Percentiles rank a stretch among this genome's conserved stretches.
Evolutionary conservation across 2,329 filamentous ascomycete species (phyloP).

Genomic region (Xylariaceae sp.): DNA sequence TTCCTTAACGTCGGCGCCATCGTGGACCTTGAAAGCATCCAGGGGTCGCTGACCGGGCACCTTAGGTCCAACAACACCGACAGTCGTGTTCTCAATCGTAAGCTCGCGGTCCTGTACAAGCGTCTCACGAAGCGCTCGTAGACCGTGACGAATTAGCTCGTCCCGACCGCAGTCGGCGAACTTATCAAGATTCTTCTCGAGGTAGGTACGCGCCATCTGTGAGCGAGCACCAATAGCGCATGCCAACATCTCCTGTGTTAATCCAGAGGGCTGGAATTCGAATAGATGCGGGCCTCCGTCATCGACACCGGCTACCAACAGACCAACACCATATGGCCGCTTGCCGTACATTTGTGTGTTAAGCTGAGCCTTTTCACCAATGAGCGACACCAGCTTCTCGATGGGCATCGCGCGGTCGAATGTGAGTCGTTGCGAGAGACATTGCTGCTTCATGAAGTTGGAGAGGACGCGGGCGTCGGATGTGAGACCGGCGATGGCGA

Average conservation of each 20-base stretch:
- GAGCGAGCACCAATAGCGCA: conserved; percentile 93
- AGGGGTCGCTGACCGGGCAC: conserved; percentile 50
- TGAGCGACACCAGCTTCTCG: conserved; percentile 81
- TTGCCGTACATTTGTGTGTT: conserved; percentile 98
- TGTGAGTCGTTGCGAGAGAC: conserved; percentile 87
- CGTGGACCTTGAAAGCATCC: conserved; percentile 85
- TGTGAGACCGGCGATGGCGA: conserved; percentile 93
- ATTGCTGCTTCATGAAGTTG: conserved; percentile 99
- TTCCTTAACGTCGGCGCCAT: conserved; percentile 78
- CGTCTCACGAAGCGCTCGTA: conserved; percentile 90
- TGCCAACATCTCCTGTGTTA: conserved; percentile 95
- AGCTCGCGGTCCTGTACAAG: conserved; percentile 96
- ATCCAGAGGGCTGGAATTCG: conserved; percentile 93
- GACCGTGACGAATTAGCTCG: conserved; percentile 83
- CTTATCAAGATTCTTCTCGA: conserved; percentile 83
- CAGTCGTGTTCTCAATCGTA: conserved; percentile 92
- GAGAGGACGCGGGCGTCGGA: conserved; percentile 97
- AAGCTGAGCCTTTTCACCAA: conserved; percentile 92
- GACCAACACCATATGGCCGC: conserved; percentile 89
- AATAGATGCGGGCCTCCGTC: conserved; percentile 92
- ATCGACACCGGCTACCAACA: conserved; percentile 90
- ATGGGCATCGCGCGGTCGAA: conserved; percentile 92
- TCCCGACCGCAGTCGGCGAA: conserved; percentile 74
- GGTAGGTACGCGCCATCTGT: conserved; percentile 96
- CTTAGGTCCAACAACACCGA: conserved; percentile 71